These are phyloP conservation scores for Candida koratica DNA, from an alignment of 805 yeast species.

Conservation along the genomic window DNA sequence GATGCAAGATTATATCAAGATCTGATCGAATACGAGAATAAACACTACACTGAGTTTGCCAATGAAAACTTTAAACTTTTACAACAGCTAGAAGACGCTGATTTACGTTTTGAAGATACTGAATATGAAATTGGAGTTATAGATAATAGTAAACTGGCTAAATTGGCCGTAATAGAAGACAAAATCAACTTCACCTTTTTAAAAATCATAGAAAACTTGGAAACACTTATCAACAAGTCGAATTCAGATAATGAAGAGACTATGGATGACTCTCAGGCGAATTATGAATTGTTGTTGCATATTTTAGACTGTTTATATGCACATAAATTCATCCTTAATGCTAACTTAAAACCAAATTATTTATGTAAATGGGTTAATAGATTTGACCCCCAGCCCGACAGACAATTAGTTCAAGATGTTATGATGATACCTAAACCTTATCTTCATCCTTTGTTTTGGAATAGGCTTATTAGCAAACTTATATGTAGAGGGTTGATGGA, in stretches of 20 bases:
- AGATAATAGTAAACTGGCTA: conserved; percentile 10
- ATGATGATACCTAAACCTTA: conserved; percentile 46
- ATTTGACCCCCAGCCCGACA: conserved; percentile 64
- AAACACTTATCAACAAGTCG: conserved; percentile 21
- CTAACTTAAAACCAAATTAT: conserved; percentile 39
- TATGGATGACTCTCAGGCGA: conserved; percentile 16
- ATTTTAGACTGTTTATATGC: conserved; percentile 59
- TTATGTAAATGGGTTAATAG: conserved; percentile 63
- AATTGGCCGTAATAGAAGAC: conserved; percentile 3
- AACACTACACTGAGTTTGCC: conserved; percentile 44
- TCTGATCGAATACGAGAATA: conserved; percentile 36
- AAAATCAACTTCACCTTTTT: conserved; percentile 24
- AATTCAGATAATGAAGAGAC: conserved; percentile 27
- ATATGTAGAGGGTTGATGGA: conserved; percentile 58
- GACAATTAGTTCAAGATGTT: conserved; percentile 45
- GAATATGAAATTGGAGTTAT: conserved; percentile 31
- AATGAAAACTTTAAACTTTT: conserved; percentile 49
- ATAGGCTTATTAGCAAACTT: conserved; percentile 50
- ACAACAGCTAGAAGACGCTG: conserved; percentile 28
- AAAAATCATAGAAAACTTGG: conserved; percentile 26
- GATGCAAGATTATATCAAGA: conserved; percentile 38
- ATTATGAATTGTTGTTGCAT: conserved; percentile 41
- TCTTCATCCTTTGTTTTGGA: conserved; percentile 58
- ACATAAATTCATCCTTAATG: conserved; percentile 38
- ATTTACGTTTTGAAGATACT: conserved; percentile 14